Percentiles rank a stretch among this genome's conserved stretches.
Evolutionary conservation across 768 basidiomycete species (phyloP).

Genomic region (Exidia glandulosa): DNA sequence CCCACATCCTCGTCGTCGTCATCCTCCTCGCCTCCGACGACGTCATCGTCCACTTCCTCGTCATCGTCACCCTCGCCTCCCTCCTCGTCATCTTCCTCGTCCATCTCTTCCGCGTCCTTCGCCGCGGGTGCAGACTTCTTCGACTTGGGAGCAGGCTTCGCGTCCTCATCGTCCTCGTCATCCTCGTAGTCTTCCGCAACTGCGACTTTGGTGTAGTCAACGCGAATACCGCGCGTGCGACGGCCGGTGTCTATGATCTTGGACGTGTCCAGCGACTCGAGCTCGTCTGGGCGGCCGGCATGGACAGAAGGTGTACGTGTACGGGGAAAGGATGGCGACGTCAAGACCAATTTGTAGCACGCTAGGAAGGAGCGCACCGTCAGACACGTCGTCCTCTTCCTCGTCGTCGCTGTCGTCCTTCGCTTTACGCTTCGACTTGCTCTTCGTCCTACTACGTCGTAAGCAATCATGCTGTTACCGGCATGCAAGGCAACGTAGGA

Average conservation of each 20-base stretch:
- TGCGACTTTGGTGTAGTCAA: constrained; percentile 19
- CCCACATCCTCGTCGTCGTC: constrained; percentile 15
- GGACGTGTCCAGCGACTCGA: constrained; percentile 12
- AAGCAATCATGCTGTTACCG: not conserved
- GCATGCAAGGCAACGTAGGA: too few species aligned
- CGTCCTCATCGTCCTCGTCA: constrained; percentile 28
- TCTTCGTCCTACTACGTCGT: not conserved
- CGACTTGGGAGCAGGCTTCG: constrained; percentile 12
- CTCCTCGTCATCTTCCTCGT: constrained; percentile 8
- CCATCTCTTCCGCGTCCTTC: constrained; percentile 8
- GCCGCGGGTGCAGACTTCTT: constrained; percentile 7
- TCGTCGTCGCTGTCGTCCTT: constrained; percentile 14
- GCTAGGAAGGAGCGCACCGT: constrained; percentile 14
- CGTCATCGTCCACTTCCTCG: constrained; percentile 28
- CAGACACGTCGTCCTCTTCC: constrained; percentile 14
- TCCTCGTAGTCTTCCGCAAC: constrained; percentile 10
- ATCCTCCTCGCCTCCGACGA: constrained; percentile 29
- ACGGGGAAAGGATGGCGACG: not conserved
- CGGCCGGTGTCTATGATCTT: constrained; percentile 12
- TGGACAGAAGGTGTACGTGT: not conserved
- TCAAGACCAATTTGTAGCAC: constrained; percentile 15
- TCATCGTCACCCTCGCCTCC: constrained; percentile 11
- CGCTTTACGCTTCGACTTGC: not conserved
- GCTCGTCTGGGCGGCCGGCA: constrained; percentile 10
- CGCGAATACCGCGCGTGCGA: constrained; percentile 17